phyloP scores from a whole-genome alignment of 805 yeast species.

The Yamadazyma paraphyllophila region DNA sequence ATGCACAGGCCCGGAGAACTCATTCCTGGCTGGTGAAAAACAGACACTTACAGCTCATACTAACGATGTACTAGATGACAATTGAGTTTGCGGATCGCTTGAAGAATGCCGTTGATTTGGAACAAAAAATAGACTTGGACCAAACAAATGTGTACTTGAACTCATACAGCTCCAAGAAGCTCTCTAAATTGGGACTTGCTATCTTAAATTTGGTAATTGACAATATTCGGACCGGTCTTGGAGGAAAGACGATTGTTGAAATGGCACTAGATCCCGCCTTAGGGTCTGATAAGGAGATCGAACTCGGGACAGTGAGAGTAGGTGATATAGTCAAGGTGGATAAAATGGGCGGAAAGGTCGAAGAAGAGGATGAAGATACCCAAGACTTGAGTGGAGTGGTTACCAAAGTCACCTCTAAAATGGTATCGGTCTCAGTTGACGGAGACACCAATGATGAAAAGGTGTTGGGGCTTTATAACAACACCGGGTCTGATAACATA shows the following conservation, averaged over 20 bases:
- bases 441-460: conserved; percentile 52
- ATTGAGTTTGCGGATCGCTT: conserved; percentile 16
- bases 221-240: conserved; percentile 72
- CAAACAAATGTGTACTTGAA: conserved; percentile 32
- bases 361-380: conserved; percentile 9
- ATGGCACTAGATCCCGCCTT: conserved; percentile 54
- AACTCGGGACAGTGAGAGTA: conserved; percentile 53
- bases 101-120: conserved; percentile 34
- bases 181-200: conserved; percentile 76
- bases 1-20: conserved; percentile 23
- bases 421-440: conserved; percentile 59
- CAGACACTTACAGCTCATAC: conserved; percentile 19
- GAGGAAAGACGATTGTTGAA: conserved; percentile 71
- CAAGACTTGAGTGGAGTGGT: conserved; percentile 62
- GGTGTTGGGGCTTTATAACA: conserved; percentile 45
- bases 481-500: conserved; percentile 31
- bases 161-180: conserved; percentile 52
- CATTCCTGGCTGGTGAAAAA: conserved; percentile 26
- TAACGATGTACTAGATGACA: conserved; percentile 9
- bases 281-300: conserved; percentile 28
- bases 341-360: conserved; percentile 31
- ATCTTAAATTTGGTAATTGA: conserved; percentile 59
- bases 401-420: conserved; percentile 46
- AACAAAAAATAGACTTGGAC: conserved; percentile 35
- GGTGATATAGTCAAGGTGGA: conserved; percentile 78